These are phyloP conservation scores for Teunomyces funiuensis DNA, from an alignment of 805 yeast genomes.

Conservation along the genomic window DNA sequence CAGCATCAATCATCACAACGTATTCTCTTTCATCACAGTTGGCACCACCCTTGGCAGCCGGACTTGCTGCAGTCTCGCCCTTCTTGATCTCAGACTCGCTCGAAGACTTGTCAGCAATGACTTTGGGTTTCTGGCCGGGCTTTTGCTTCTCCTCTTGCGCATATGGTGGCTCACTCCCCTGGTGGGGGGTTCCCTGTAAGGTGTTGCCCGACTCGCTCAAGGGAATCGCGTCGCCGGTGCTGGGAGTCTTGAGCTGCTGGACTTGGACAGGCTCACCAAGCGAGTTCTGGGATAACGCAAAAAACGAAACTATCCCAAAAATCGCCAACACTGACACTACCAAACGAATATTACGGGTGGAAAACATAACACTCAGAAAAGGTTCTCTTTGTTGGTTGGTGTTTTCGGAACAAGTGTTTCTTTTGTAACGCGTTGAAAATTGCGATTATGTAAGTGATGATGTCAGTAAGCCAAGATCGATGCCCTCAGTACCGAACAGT, in stretches of 20 bases:
- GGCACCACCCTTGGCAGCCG: conserved; percentile 4
- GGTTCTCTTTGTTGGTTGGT: not conserved
- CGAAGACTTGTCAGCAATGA: conserved; percentile 25
- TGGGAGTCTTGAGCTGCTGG: conserved; percentile 30
- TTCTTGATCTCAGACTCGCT: conserved; percentile 14
- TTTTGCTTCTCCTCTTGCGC: conserved; percentile 14
- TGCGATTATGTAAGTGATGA: not conserved
- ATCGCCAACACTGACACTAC: conserved; percentile 51
- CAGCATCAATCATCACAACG: conserved; percentile 96
- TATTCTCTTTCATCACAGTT: conserved; percentile 51
- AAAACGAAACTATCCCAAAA: conserved; percentile 49
- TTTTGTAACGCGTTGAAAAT: conserved; percentile 1
- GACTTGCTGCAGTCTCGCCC: conserved; percentile 10
- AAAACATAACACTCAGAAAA: conserved; percentile 21
- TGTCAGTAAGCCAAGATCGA: too few relatives aligned
- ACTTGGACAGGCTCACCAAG: conserved; percentile 33
- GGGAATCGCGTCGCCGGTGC: conserved; percentile 21
- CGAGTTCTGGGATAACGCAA: conserved; percentile 45
- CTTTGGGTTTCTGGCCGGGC: conserved; percentile 15
- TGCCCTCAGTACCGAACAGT: too few relatives aligned
- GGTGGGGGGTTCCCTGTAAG: conserved; percentile 34
- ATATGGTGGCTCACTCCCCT: conserved; percentile 38
- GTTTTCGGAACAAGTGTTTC: not conserved
- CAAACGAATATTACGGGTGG: conserved; percentile 53
- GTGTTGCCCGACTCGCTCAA: conserved; percentile 19